These are phyloP conservation scores for Tulasnella sp. DNA, from an alignment of 768 basidiomycete genomes.

Conservation along the genomic window DNA sequence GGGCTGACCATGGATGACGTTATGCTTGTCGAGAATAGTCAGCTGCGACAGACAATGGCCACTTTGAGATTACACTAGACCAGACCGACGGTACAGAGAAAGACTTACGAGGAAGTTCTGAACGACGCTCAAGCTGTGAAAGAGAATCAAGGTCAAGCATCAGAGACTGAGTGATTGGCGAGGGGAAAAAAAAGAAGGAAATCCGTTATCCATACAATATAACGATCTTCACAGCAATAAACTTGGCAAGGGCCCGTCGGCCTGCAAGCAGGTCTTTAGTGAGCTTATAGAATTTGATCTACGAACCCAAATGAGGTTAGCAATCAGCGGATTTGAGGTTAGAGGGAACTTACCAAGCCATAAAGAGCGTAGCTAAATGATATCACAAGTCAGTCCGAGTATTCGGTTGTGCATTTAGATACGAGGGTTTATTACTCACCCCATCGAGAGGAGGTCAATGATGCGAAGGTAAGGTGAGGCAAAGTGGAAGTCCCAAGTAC, in stretches of 20 bases:
- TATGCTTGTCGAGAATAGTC: conserved; percentile 48
- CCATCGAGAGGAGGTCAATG: conserved; percentile 75
- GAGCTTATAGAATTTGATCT: conserved; percentile 68
- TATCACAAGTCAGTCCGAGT: not conserved
- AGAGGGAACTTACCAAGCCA: conserved; percentile 42
- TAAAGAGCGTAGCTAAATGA: conserved; percentile 57
- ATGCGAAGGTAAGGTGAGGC: conserved; percentile 63
- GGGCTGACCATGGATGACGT: conserved; percentile 54
- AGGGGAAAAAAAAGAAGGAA: not conserved
- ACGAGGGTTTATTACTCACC: conserved; percentile 35
- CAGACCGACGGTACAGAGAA: not conserved
- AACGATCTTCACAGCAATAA: conserved; percentile 64
- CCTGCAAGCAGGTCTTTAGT: conserved; percentile 69
- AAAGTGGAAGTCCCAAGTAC: conserved; percentile 48
- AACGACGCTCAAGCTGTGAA: conserved; percentile 63
- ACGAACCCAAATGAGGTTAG: not conserved
- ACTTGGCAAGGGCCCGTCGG: conserved; percentile 75
- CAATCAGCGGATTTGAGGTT: not conserved
- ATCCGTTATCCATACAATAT: conserved; percentile 21
- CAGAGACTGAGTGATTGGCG: not conserved
- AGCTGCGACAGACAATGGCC: conserved; percentile 40
- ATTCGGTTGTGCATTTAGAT: not conserved
- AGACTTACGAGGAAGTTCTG: conserved; percentile 61
- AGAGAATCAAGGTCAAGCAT: conserved; percentile 32
- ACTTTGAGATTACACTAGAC: not conserved